phyloP scores from a whole-genome alignment of 179 eudicot genomes.

The Silene coronaria region DNA sequence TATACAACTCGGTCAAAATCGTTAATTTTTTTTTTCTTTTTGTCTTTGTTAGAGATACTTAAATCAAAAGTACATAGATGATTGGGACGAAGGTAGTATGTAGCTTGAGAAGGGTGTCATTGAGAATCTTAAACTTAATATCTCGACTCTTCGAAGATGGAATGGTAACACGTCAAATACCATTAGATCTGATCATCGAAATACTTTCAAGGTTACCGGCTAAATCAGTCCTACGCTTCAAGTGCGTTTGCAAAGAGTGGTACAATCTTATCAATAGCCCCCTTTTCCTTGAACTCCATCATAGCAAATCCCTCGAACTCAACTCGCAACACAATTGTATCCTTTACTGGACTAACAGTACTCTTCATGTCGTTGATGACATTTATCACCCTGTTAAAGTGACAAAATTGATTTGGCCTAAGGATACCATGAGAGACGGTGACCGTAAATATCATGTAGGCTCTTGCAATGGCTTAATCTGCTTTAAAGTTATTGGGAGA shows the following conservation, averaged over 20 bases:
- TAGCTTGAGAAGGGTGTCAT: no score
- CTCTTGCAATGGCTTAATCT: no score
- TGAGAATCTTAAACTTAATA: no score
- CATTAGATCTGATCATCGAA: background rate
- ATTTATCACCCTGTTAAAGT: background rate
- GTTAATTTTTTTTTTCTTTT: no score
- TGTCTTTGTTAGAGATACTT: no score
- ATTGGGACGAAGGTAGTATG: no score
- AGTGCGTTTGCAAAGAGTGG: conserved; percentile 9
- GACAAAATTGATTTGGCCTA: no score
- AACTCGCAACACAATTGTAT: background rate
- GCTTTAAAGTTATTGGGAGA: no score
- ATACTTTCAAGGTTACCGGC: background rate
- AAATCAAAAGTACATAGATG: no score
- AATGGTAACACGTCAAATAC: background rate
- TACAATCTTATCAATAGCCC: conserved; percentile 1
- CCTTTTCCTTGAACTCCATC: background rate
- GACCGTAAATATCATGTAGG: background rate
- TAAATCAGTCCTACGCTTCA: background rate
- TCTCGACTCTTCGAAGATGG: background rate
- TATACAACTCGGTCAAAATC: no score
- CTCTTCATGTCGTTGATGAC: background rate
- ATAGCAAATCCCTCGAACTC: background rate
- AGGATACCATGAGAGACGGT: background rate
- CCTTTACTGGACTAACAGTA: background rate